Evolutionary conservation across 1,284 basidiomycete species (phyloP).

Genomic region (Spongispora temasekensis): DNA sequence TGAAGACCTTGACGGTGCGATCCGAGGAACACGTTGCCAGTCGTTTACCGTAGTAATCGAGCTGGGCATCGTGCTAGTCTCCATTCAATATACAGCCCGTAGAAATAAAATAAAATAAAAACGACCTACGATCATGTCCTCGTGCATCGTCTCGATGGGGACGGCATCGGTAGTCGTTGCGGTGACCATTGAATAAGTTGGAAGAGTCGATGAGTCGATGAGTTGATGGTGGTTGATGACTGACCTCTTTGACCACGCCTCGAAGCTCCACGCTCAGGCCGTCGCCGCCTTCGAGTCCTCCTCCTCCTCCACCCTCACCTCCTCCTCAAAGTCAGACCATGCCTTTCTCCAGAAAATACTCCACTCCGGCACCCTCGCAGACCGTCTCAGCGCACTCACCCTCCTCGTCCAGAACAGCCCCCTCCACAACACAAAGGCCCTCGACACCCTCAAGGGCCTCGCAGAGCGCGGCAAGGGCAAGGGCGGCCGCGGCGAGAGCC

Average conservation of each 20-base stretch:
- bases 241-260: constrained; percentile 48
- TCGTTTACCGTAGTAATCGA: constrained; percentile 97
- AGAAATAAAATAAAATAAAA: neutral
- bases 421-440: constrained; percentile 82
- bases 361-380: constrained; percentile 87
- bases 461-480: constrained; percentile 75
- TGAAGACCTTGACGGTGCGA: constrained; percentile 94
- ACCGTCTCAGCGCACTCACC: constrained; percentile 91
- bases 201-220: no score
- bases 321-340: constrained; percentile 70
- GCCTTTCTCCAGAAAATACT: constrained; percentile 85
- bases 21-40: constrained; percentile 97
- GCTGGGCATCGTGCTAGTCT: constrained; percentile 87
- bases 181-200: constrained; percentile 23
- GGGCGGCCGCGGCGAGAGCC: constrained; percentile 87
- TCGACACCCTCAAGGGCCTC: constrained; percentile 79
- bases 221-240: no score
- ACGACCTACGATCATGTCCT: constrained; percentile 88
- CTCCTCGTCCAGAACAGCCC: constrained; percentile 91
- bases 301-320: constrained; percentile 39
- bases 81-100: no score
- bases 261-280: constrained; percentile 53
- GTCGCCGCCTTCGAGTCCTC: constrained; percentile 47
- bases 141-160: constrained; percentile 88
- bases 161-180: constrained; percentile 65